A percentile compares a stretch with the other conserved stretches of the same genome.
phyloP scores from a whole-genome alignment of 108 stramenopile species.

The Chaetoceros muelleri region DNA sequence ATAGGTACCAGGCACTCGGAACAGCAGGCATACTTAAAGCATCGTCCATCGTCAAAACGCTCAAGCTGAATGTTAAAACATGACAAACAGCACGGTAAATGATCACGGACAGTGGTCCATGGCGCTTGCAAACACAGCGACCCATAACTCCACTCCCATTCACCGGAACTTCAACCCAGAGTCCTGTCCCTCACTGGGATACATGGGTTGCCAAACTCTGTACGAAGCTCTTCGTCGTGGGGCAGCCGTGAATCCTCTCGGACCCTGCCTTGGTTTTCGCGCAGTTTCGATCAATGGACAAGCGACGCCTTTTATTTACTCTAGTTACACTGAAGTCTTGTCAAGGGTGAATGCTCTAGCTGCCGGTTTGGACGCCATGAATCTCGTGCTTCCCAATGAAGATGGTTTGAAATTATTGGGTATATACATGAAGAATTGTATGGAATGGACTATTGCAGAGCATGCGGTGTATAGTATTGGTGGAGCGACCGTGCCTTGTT shows the following conservation, averaged over 20 bases:
- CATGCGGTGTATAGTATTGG: constrained; percentile 72
- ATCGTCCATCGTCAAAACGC: too few species aligned
- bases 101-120: not conserved
- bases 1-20: too few species aligned
- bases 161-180: constrained; percentile 33
- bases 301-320: constrained; percentile 79
- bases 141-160: constrained; percentile 7
- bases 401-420: constrained; percentile 54
- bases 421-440: constrained; percentile 88
- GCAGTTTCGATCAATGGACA: constrained; percentile 56
- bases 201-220: constrained; percentile 52
- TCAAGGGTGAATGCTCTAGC: constrained; percentile 65
- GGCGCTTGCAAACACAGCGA: not conserved
- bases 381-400: constrained; percentile 44
- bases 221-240: constrained; percentile 78
- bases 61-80: too few species aligned
- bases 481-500: constrained; percentile 85
- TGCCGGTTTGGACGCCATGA: constrained; percentile 58
- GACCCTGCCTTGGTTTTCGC: constrained; percentile 74
- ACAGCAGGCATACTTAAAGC: too few species aligned
- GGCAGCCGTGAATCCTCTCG: constrained; percentile 56
- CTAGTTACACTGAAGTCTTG: constrained; percentile 64
- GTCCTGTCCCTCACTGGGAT: constrained; percentile 43
- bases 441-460: constrained; percentile 92
- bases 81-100: too few species aligned